phyloP scores from a whole-genome alignment of 1,284 basidiomycete species.

The Malassezia sp. region DNA sequence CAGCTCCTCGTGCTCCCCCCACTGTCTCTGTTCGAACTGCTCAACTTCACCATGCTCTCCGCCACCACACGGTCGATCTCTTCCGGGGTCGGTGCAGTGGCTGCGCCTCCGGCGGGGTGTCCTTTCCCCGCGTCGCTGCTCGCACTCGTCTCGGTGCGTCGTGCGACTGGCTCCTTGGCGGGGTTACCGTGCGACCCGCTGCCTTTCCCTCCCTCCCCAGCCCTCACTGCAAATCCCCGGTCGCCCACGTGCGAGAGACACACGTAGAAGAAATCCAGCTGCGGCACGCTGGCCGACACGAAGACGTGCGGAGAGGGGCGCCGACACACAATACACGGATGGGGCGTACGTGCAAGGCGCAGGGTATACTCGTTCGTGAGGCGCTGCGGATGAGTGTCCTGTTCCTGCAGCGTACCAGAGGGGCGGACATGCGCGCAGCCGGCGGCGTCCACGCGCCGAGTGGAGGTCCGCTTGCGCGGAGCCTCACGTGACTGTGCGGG shows the following conservation, averaged over 20 bases:
- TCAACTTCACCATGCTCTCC: conserved; percentile 18
- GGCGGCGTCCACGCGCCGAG: too few relatives aligned
- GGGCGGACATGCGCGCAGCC: too few relatives aligned
- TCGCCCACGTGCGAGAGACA: conserved; percentile 30
- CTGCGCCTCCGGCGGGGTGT: too few relatives aligned
- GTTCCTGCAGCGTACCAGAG: too few relatives aligned
- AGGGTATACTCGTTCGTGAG: conserved; percentile 26
- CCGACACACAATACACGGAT: conserved; percentile 29
- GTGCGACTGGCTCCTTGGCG: too few relatives aligned
- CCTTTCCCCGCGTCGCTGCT: too few relatives aligned
- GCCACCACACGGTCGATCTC: conserved; percentile 30
- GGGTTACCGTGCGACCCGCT: too few relatives aligned
- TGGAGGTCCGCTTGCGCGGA: not conserved
- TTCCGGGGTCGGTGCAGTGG: conserved; percentile 23
- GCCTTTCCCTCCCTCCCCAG: too few relatives aligned
- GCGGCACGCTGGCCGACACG: conserved; percentile 24
- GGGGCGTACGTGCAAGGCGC: conserved; percentile 28
- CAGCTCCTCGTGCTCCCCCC: conserved; percentile 2
- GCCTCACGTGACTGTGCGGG: not conserved
- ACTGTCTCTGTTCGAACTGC: conserved; percentile 16
- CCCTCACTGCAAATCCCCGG: conserved; percentile 29
- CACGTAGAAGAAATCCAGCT: conserved; percentile 32
- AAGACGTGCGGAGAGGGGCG: conserved; percentile 28
- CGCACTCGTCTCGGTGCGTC: too few relatives aligned
- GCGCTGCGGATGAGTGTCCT: not conserved